Evolutionary conservation across 306 rosid species (phyloP).

Genomic region (Citrullus mucosospermus): DNA sequence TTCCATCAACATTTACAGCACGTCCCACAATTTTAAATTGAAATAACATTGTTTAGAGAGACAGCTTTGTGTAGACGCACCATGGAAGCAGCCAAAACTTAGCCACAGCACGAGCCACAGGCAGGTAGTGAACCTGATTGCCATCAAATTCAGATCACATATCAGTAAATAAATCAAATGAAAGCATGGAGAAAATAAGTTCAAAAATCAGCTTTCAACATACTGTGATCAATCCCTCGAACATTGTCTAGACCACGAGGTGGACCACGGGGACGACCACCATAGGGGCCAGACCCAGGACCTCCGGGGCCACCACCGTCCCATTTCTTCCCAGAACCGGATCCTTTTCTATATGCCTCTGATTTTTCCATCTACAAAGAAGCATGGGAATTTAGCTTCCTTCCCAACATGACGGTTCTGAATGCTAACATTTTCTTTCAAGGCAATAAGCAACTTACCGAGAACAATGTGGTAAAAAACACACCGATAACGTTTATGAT

Average conservation of each 20-base stretch:
- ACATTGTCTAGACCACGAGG: constrained; percentile 90
- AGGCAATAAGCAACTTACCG: constrained; percentile 31
- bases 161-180: neutral
- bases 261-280: constrained; percentile 70
- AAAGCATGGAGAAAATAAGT: neutral
- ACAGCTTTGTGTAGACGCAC: neutral
- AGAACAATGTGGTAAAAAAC: constrained; percentile 81
- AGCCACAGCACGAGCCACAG: constrained; percentile 98
- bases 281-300: constrained; percentile 68
- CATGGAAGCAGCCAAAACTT: constrained; percentile 10
- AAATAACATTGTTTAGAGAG: neutral
- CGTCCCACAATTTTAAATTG: neutral
- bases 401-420: neutral
- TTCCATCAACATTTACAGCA: neutral
- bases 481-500: constrained; percentile 57
- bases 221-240: constrained; percentile 83
- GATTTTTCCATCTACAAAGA: constrained; percentile 54
- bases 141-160: neutral
- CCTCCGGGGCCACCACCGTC: constrained; percentile 88
- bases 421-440: neutral
- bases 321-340: constrained; percentile 69
- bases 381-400: neutral
- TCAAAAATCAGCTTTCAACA: constrained; percentile 15
- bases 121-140: constrained; percentile 86
- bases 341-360: constrained; percentile 73